Conservation (phyloP, 139 green algal genomes). For the Tetratostichococcus sp. region DNA sequence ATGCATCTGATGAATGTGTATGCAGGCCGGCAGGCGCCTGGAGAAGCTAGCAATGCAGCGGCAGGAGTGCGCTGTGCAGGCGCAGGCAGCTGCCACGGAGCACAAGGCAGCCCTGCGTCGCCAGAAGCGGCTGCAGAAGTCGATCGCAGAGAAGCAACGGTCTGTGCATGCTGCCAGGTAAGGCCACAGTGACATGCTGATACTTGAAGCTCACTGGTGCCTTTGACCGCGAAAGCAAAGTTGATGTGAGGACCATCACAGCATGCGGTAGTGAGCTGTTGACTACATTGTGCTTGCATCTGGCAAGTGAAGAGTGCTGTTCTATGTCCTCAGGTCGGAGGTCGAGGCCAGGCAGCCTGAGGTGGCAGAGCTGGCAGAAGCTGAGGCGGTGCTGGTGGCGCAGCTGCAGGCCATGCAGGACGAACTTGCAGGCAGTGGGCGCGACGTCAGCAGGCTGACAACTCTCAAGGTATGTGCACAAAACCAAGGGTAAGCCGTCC, state of each 20-base stretch:
- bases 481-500: too few relatives aligned
- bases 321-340: background rate
- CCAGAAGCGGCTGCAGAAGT: background rate
- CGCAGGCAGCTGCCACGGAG: background rate
- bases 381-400: background rate
- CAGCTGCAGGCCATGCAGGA: background rate
- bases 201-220: too few relatives aligned
- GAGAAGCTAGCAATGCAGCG: background rate
- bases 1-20: background rate
- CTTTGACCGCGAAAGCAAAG: too few relatives aligned
- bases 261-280: too few relatives aligned
- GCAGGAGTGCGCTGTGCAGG: background rate
- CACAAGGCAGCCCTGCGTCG: background rate
- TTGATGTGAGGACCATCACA: too few relatives aligned
- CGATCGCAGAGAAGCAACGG: background rate
- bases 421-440: background rate
- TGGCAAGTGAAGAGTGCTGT: too few relatives aligned
- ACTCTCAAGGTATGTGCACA: background rate
- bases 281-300: too few relatives aligned
- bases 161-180: background rate
- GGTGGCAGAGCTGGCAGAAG: background rate
- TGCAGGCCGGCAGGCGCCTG: background rate
- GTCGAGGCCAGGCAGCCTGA: background rate
- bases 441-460: background rate
- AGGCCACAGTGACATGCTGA: too few relatives aligned